Evolutionary conservation across 257 asterid genomes (phyloP), one percentile per base, ranked within the genome.

Genomic region (Eucommia ulmoides): DNA sequence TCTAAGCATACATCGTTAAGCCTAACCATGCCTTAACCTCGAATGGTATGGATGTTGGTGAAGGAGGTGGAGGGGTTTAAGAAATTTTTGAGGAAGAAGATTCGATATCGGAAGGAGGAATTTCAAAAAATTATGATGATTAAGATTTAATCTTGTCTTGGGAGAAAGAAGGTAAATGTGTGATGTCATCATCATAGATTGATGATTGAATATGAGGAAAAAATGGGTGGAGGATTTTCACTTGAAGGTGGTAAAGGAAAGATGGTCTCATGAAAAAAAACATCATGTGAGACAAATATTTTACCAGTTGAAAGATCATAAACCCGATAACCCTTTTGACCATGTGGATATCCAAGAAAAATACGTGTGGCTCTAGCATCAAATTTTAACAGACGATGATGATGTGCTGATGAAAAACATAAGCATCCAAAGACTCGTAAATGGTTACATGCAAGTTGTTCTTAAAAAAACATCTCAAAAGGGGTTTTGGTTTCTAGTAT

Each of bases 281-380:
- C 42, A 50, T 50, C 54, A 12, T 41, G 54, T 24, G 54, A 50
- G 17, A 24, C 42, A 17, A 50, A 50, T 7, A n/a, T 24, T 6
- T 15, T 24, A 24, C 42, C 14, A 50, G 21, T 24, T 24, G 10
- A 17, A 7, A 50, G 22, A 12, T 24, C 54, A 50, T 24, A 50
- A 3, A 50, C 41, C 23, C 2, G 16, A 22, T 50, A 50, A 2
- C 42, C 54, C 11, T 50, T 50, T 24, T 50, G 42, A n/a, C 22
- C 41, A 50, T 50, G 25, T 24, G 23, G 54, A 24, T 50, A 50
- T 15, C 54, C 54, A 8, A 50, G 18, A 2, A 50, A 50, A 9
- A 50, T 14, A 24, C 41, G 22, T n/a, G 21, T 24, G 15, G 54
- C 44, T 16, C 42, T 24, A 3, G 22, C 14, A 24, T 50, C 54